phyloP scores from a whole-genome alignment of 306 rosid genomes.

The Abrus precatorius region DNA sequence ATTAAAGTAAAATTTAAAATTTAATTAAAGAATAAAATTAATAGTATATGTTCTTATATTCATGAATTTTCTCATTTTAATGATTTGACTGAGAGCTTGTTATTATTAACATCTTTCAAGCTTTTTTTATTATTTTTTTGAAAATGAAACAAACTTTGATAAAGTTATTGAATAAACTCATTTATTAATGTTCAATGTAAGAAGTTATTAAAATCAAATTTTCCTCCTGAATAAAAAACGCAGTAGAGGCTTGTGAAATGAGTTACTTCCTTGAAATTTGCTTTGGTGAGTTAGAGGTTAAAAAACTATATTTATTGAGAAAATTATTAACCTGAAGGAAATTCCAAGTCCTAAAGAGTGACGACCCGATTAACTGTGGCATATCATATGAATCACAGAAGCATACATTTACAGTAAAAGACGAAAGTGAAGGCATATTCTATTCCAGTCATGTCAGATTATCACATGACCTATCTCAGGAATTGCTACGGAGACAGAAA shows the following conservation, averaged over 20 bases:
- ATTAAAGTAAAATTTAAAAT: no score
- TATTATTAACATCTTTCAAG: no score
- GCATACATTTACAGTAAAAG: constrained; percentile 33
- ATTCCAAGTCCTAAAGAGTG: neutral
- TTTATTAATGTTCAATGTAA: neutral
- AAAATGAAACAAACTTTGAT: neutral
- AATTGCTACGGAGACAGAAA: constrained; percentile 36
- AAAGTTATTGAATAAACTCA: neutral
- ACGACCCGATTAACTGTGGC: neutral
- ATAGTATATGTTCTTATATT: no score
- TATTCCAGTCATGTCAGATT: constrained; percentile 38
- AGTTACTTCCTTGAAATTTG: no score
- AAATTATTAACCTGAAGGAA: neutral
- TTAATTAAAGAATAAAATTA: no score
- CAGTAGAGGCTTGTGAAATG: neutral
- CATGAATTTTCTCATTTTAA: no score
- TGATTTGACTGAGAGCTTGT: no score
- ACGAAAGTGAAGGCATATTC: constrained; percentile 47
- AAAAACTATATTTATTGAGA: neutral
- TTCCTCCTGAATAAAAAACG: no score
- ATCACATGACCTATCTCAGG: constrained; percentile 45
- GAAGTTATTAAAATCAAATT: neutral
- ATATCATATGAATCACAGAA: neutral
- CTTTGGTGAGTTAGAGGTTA: no score
- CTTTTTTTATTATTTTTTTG: neutral